A percentile compares a stretch with the other conserved stretches of the same genome.
phyloP scores from a whole-genome alignment of 495 filamentous ascomycete genomes.

The Glutinoglossum americanum region DNA sequence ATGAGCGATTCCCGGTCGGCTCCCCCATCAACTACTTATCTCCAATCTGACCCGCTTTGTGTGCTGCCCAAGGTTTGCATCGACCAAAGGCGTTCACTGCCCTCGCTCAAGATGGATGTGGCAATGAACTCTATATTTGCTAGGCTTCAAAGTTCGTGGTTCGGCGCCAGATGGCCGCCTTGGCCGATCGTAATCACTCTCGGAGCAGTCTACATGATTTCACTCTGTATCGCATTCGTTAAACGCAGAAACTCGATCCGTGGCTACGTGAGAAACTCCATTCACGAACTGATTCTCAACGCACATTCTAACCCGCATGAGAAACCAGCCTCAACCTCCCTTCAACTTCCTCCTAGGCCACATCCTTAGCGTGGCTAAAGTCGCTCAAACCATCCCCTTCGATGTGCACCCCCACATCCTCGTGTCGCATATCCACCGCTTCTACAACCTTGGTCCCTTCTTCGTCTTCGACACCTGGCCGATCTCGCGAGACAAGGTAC shows the following conservation, averaged over 20 bases:
- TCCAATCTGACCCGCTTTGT: too few relatives aligned
- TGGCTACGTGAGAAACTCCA: not conserved
- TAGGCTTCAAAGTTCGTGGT: not conserved
- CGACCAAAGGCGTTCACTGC: too few relatives aligned
- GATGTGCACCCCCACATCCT: not conserved
- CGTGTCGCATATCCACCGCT: not conserved
- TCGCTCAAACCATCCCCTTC: not conserved
- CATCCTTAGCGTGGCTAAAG: not conserved
- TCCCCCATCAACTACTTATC: too few relatives aligned
- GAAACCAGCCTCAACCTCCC: not conserved
- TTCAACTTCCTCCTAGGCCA: not conserved
- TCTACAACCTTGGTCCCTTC: constrained; percentile 10
- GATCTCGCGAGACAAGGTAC: constrained; percentile 11
- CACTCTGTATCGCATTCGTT: not conserved
- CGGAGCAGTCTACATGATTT: not conserved
- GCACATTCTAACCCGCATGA: not conserved
- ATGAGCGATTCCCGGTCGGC: too few relatives aligned
- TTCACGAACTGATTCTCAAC: not conserved
- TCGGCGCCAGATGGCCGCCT: not conserved
- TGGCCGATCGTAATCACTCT: not conserved
- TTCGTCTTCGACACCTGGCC: constrained; percentile 20
- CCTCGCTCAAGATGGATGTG: not conserved
- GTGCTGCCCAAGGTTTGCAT: too few relatives aligned
- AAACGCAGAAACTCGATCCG: not conserved
- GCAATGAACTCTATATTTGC: not conserved